Conservation (phyloP, 208 protist species). For the Blastocrithidia nonstop region DNA sequence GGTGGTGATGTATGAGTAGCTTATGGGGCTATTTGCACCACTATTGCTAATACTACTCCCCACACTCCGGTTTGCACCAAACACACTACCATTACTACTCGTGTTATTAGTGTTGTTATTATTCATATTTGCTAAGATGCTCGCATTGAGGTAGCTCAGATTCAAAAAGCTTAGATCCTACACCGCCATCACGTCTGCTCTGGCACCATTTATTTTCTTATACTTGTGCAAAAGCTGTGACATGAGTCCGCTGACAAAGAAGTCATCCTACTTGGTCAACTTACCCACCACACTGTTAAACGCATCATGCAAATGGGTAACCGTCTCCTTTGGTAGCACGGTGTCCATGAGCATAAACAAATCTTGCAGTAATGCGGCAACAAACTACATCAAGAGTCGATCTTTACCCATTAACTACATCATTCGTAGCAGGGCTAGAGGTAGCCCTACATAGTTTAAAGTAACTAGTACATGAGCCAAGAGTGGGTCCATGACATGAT, state of each 20-base stretch:
- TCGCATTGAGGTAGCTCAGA: too few species aligned
- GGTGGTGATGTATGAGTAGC: too few species aligned
- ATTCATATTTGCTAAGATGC: conserved; percentile 4
- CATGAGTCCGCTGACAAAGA: conserved; percentile 46
- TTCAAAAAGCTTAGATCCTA: too few species aligned
- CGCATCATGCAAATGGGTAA: conserved; percentile 51
- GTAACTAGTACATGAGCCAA: conserved; percentile 52
- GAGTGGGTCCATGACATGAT: conserved; percentile 72
- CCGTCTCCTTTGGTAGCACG: conserved; percentile 55
- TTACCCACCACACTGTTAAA: conserved; percentile 62
- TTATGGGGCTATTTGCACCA: too few species aligned
- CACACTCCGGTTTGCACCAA: too few species aligned
- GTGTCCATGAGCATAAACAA: conserved; percentile 81
- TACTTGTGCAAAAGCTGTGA: conserved; percentile 39
- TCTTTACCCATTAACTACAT: conserved; percentile 34
- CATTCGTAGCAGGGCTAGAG: conserved; percentile 57
- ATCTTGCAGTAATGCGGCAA: conserved; percentile 62
- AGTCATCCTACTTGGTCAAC: conserved; percentile 30
- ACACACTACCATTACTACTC: neutral
- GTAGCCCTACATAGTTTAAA: conserved; percentile 65
- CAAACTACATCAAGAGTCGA: conserved; percentile 26
- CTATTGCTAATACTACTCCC: too few species aligned
- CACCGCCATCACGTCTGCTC: too few species aligned
- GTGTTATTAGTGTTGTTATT: neutral
- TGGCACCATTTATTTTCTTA: too few species aligned